phyloP scores from a whole-genome alignment of 805 yeast genomes.

The Scheffersomyces coipomensis region DNA sequence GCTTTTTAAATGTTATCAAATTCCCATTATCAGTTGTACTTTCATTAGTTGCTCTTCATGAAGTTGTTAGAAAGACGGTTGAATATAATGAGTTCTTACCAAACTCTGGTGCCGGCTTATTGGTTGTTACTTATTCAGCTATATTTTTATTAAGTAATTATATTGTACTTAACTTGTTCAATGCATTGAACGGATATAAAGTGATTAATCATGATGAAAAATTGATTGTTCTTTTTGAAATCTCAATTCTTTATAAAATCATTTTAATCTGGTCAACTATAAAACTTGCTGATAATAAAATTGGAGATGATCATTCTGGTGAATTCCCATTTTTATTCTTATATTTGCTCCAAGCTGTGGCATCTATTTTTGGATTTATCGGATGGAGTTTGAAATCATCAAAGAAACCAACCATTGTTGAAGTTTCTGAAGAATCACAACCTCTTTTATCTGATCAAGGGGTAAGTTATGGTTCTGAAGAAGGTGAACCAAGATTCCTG shows the following conservation, averaged over 20 bases:
- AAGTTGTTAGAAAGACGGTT: conserved; percentile 14
- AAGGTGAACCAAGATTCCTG: conserved; percentile 4
- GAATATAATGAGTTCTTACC: conserved; percentile 31
- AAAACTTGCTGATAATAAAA: conserved; percentile 45
- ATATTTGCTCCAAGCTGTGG: conserved; percentile 45
- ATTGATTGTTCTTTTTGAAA: conserved; percentile 43
- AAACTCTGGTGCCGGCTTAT: conserved; percentile 41
- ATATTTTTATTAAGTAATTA: conserved; percentile 55
- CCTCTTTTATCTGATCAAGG: conserved; percentile 25
- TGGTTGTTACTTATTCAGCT: conserved; percentile 39
- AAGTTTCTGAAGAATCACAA: conserved; percentile 21
- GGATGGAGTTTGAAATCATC: conserved; percentile 31
- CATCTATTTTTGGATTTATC: conserved; percentile 52
- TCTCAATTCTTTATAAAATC: conserved; percentile 58
- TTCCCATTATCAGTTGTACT: conserved; percentile 56
- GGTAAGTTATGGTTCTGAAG: conserved; percentile 17
- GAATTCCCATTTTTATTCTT: conserved; percentile 47
- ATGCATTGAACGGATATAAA: conserved; percentile 31
- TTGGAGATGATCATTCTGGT: conserved; percentile 50
- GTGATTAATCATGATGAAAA: conserved; percentile 44
- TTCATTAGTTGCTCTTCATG: conserved; percentile 35
- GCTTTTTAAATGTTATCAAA: conserved; percentile 44
- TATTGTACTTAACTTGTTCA: conserved; percentile 47
- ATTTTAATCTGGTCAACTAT: conserved; percentile 42
- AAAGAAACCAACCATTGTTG: conserved; percentile 3